Base-by-base conservation (phyloP, 768 basidiomycete species). In the Pleurotus tuber-regium region DNA sequence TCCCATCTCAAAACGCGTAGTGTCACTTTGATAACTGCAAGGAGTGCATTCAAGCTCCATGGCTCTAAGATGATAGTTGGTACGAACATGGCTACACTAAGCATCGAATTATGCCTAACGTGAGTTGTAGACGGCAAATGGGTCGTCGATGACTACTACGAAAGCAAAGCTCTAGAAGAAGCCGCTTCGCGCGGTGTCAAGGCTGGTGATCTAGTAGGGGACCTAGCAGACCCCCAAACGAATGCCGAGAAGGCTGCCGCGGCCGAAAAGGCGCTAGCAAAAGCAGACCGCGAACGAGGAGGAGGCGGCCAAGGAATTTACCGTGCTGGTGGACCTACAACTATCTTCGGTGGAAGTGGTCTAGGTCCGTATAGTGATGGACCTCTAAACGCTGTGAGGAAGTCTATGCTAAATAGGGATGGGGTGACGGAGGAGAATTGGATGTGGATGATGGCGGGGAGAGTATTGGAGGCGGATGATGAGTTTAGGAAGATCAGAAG, bases 141-240 rank as follows among this genome's bases (percentile, higher is more conserved):
- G 89, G 86, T 98, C 1, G 80, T 82, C 5, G 97, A 98, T 62
- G 97, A 98, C 70, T 99, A 99, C 66, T 92, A 92, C 69, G 97
- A 99, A 67, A 88, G 87, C 33, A 89, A 89, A 51, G 80, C 81
- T 0, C 76, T 85, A 1, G 83, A 78, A 54, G 89, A 92, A 39
- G 88, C 91, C 60, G 78, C 84, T 2, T 81, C 82, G n/a, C 83
- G 84, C 28, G 95, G 93, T 4, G 77, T 92, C 58, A 86, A 87
- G 57, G 78, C 95, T 0, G 89, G 90, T 10, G 87, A 92, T 47
- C 79, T 73, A 5, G 93, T 95, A 16, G 89, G 88, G 49, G 87
- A 95, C 55, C 82, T 94, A 16, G 82, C 84, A 28, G 87, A 92
- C 53, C 84, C 89, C 14, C 80, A 79, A 21, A 69, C 70, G 3